These are phyloP conservation scores for Rubus idaeus DNA, from an alignment of 306 rosid species.

Conservation along the genomic window DNA sequence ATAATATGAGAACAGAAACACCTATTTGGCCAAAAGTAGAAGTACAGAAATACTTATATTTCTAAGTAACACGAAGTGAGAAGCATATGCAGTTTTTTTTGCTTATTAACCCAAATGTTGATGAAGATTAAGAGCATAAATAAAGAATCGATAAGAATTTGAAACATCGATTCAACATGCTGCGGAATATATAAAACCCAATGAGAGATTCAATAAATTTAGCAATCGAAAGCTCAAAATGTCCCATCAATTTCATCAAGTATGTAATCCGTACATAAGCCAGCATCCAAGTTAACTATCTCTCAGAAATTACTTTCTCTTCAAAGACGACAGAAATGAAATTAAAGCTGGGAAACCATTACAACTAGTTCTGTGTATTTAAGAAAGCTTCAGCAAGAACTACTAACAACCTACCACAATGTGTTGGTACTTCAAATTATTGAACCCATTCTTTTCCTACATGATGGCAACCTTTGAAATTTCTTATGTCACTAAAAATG, in stretches of 20 bases:
- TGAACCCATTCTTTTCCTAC: conserved; percentile 66
- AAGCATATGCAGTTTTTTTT: too few relatives aligned
- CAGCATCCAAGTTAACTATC: conserved; percentile 34
- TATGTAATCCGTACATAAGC: conserved; percentile 30
- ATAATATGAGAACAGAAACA: too few relatives aligned
- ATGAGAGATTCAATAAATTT: background rate
- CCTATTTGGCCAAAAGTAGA: too few relatives aligned
- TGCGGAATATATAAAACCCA: too few relatives aligned
- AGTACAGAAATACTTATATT: too few relatives aligned
- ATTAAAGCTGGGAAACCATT: conserved; percentile 41
- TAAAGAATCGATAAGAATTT: background rate
- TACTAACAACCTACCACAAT: conserved; percentile 47
- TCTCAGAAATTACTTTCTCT: conserved; percentile 48
- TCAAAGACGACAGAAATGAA: conserved; percentile 35
- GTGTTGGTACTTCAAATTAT: conserved; percentile 68
- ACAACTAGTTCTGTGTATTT: conserved; percentile 49
- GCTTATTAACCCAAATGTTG: background rate
- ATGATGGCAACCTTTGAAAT: conserved; percentile 51
- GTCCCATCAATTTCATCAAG: conserved; percentile 18
- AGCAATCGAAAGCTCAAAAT: background rate
- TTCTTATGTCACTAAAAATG: conserved; percentile 55
- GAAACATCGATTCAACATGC: background rate
- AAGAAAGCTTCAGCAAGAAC: conserved; percentile 41
- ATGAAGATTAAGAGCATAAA: background rate
- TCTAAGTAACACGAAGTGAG: too few relatives aligned